These are phyloP conservation scores for Stygiomarasmius scandens DNA, from an alignment of 1,284 basidiomycete species.

Conservation along the genomic window DNA sequence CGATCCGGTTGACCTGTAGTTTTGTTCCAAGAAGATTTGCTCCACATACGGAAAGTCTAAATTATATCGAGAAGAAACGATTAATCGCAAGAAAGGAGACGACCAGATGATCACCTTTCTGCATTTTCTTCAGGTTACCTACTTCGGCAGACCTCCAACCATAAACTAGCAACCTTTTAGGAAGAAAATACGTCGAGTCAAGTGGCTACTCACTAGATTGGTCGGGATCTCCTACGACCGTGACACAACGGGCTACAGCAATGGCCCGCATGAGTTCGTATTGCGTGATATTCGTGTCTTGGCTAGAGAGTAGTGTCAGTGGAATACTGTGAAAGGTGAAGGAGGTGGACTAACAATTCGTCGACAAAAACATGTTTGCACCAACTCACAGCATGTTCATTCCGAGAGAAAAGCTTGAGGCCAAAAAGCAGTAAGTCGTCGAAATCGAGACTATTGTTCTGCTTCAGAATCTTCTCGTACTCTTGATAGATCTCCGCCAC, in stretches of 20 bases:
- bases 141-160: conserved; percentile 90
- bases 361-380: conserved; percentile 86
- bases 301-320: conserved; percentile 40
- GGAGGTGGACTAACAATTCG: conserved; percentile 69
- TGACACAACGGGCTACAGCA: conserved; percentile 62
- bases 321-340: not conserved
- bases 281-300: conserved; percentile 89
- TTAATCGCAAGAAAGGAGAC: not conserved
- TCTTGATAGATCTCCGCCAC: conserved; percentile 63
- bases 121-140: conserved; percentile 80
- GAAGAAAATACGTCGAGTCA: not conserved
- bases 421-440: conserved; percentile 86
- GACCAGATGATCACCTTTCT: conserved; percentile 45
- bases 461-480: conserved; percentile 68
- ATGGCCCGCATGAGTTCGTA: conserved; percentile 85
- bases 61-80: conserved; percentile 1
- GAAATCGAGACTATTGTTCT: conserved; percentile 82
- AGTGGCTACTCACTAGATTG: conserved; percentile 68
- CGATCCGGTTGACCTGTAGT: conserved; percentile 83
- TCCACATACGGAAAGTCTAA: conserved; percentile 68
- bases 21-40: conserved; percentile 83
- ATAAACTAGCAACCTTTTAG: conserved; percentile 54
- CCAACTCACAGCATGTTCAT: conserved; percentile 59
- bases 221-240: conserved; percentile 91
- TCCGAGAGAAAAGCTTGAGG: conserved; percentile 66